Evolutionary conservation across 2,329 filamentous ascomycete genomes (phyloP).

Genomic region (Penicillium oxalicum): DNA sequence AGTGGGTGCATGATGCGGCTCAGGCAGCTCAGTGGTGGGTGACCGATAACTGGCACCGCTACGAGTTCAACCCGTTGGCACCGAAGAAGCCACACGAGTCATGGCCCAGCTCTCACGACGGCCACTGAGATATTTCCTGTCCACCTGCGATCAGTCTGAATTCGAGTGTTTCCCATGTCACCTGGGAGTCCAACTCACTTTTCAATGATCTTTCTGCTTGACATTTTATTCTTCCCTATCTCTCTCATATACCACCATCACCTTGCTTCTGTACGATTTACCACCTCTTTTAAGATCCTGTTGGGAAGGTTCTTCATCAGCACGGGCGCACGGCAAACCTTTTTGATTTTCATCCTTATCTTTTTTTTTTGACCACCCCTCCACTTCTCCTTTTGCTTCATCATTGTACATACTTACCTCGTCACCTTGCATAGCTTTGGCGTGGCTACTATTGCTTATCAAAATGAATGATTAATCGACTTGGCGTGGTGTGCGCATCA

Average conservation of each 20-base stretch:
- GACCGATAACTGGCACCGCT: conserved; percentile 27
- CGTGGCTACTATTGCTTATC: conserved; percentile 1
- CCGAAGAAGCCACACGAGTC: conserved; percentile 4
- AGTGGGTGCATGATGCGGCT: conserved; percentile 34
- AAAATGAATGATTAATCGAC: no score
- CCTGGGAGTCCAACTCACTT: no score
- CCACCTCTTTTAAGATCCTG: no score
- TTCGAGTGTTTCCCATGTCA: not conserved
- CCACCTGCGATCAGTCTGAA: not conserved
- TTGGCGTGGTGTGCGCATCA: no score
- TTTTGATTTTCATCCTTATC: not conserved
- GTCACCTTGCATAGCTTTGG: not conserved
- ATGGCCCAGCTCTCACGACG: conserved; percentile 1
- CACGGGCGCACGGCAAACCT: no score
- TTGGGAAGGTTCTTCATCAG: no score
- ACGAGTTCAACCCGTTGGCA: conserved; percentile 11
- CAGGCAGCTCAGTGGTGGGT: conserved; percentile 38
- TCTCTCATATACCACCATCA: not conserved
- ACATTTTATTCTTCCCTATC: no score
- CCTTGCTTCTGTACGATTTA: conserved; percentile 7
- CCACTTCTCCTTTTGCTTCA: no score
- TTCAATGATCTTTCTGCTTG: no score
- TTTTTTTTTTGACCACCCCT: no score
- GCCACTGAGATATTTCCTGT: not conserved
- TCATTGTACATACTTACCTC: no score